Percentiles rank a stretch among this genome's conserved stretches.
Conservation (phyloP, 2,329 filamentous ascomycete species). For the Colletotrichum graminicola region DNA sequence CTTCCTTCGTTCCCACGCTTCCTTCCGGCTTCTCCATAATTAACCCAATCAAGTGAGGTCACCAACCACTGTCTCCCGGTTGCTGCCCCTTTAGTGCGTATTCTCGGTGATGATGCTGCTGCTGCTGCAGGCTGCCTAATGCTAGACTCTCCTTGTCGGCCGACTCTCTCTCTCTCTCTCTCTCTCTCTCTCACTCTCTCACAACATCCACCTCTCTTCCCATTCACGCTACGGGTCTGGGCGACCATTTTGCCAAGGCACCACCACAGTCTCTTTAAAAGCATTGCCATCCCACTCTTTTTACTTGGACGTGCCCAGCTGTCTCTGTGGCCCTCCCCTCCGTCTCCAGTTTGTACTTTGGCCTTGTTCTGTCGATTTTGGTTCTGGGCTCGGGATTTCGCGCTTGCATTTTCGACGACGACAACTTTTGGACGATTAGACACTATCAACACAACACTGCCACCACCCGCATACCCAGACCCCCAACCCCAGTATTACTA, state of each 20-base stretch:
- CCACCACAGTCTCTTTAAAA: slow-evolving; percentile 26
- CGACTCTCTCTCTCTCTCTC: not conserved
- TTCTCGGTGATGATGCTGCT: not conserved
- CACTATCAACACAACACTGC: not conserved
- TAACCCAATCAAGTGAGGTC: slow-evolving; percentile 29
- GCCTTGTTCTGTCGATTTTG: slow-evolving; percentile 22
- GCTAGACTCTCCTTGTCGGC: not conserved
- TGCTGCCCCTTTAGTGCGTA: slow-evolving; percentile 1
- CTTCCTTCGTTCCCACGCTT: slow-evolving; percentile 8
- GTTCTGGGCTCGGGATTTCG: slow-evolving; percentile 9
- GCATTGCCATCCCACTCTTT: slow-evolving; percentile 38
- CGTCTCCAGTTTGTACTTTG: slow-evolving; percentile 8
- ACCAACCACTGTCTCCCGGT: slow-evolving; percentile 19
- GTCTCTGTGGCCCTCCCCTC: not conserved
- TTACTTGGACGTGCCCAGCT: slow-evolving; percentile 12
- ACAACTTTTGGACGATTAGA: slow-evolving; percentile 7
- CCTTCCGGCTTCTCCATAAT: slow-evolving; percentile 9
- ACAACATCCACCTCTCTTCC: slow-evolving; percentile 7
- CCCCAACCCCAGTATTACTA: slow-evolving; percentile 1
- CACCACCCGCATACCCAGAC: not conserved
- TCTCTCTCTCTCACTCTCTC: not conserved
- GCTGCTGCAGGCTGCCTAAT: not conserved
- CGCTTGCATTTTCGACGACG: slow-evolving; percentile 13
- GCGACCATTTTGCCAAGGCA: slow-evolving; percentile 36
- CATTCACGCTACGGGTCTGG: slow-evolving; percentile 24